These are phyloP conservation scores for Shiraia sp. DNA, from an alignment of 2,329 filamentous ascomycete genomes.

Conservation along the genomic window DNA sequence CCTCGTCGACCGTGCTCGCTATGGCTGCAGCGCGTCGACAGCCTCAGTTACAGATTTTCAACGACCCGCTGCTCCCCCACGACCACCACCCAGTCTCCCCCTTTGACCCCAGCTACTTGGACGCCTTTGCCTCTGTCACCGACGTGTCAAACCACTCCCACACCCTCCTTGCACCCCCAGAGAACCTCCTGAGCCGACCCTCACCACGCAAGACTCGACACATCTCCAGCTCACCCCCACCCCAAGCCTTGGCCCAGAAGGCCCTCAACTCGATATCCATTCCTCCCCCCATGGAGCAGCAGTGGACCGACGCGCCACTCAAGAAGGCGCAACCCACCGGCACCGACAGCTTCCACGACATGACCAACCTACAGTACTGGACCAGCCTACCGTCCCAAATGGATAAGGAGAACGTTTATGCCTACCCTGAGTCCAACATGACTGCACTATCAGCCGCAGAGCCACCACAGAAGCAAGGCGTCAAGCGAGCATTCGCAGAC, in stretches of 20 bases:
- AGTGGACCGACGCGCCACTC: constrained; percentile 67
- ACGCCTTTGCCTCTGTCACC: constrained; percentile 47
- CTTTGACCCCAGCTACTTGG: constrained; percentile 58
- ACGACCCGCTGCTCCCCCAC: constrained; percentile 54
- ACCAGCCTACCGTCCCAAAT: constrained; percentile 49
- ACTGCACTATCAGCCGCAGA: constrained; percentile 29
- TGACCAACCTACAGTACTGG: constrained; percentile 58
- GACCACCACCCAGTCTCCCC: constrained; percentile 50
- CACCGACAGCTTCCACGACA: constrained; percentile 35
- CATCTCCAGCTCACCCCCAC: constrained; percentile 62
- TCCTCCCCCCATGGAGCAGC: constrained; percentile 63
- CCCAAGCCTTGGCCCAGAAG: constrained; percentile 61
- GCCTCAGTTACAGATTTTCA: constrained; percentile 60
- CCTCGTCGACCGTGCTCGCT: constrained; percentile 32
- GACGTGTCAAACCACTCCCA: constrained; percentile 61
- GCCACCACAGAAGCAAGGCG: constrained; percentile 33
- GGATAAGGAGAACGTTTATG: constrained; percentile 56
- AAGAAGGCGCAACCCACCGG: constrained; percentile 64
- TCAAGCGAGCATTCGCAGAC: constrained; percentile 70
- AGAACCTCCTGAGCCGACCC: constrained; percentile 55
- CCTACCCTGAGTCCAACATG: constrained; percentile 41
- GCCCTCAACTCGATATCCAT: constrained; percentile 70
- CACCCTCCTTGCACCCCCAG: constrained; percentile 67
- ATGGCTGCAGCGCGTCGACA: constrained; percentile 62
- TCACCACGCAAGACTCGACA: constrained; percentile 71